Conservation (phyloP, 768 basidiomycete genomes). For the Mycena vitilis region DNA sequence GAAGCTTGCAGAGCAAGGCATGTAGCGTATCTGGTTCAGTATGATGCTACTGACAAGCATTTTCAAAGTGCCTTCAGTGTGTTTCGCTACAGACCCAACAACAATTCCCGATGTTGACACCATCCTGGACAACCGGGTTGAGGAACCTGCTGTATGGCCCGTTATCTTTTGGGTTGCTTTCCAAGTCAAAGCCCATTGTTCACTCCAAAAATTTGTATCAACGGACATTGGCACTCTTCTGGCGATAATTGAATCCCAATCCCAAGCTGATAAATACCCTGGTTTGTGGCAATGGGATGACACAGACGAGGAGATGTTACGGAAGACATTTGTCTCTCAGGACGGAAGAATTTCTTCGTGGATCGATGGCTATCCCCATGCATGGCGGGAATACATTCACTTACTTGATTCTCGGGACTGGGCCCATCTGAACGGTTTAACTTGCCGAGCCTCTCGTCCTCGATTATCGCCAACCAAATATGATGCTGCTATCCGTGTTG, state of each 20-base stretch:
- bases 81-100: neutral
- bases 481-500: neutral
- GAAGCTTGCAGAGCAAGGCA: slow-evolving; percentile 6
- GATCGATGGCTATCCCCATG: neutral
- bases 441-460: neutral
- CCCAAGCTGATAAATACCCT: neutral
- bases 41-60: neutral
- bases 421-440: neutral
- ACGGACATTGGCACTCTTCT: neutral
- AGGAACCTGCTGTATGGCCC: slow-evolving; percentile 1
- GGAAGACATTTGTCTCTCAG: neutral
- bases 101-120: neutral
- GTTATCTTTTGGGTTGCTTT: neutral
- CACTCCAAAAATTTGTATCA: neutral
- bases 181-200: neutral
- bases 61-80: neutral
- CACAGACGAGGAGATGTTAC: neutral
- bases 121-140: neutral
- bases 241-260: neutral
- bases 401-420: neutral
- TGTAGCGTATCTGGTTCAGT: neutral
- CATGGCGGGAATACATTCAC: neutral
- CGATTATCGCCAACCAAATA: neutral
- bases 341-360: neutral
- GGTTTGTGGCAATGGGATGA: neutral